Conservation (phyloP, 2,329 filamentous ascomycete genomes). For the Aspergillus nomiae region DNA sequence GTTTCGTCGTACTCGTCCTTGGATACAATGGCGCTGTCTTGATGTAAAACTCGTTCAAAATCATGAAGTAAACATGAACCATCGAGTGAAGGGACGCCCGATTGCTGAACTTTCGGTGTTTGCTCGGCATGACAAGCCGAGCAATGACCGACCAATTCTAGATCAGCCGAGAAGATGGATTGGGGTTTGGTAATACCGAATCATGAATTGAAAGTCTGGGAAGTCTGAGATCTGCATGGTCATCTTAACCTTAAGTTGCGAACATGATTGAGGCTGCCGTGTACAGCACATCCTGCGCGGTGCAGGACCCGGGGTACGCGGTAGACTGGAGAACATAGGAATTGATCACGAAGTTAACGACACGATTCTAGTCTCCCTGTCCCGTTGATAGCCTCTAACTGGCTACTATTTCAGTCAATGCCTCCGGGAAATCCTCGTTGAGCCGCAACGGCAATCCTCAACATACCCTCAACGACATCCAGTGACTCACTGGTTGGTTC, state of each 20-base stretch:
- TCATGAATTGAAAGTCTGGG: background rate
- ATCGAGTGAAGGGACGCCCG: background rate
- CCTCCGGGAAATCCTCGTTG: background rate
- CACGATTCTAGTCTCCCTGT: background rate
- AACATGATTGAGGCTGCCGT: background rate
- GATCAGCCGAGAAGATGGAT: background rate
- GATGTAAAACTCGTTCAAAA: background rate
- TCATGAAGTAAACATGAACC: background rate
- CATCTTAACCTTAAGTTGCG: background rate
- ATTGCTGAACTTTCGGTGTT: background rate
- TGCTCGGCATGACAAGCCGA: background rate
- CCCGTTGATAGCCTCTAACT: background rate
- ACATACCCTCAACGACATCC: background rate
- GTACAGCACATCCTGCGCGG: background rate
- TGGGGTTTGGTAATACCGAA: background rate
- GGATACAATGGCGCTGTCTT: rapidly evolving
- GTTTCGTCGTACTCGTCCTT: background rate
- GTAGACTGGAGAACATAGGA: background rate
- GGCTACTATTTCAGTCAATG: background rate
- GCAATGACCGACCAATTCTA: background rate
- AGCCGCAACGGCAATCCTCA: background rate
- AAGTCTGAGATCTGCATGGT: background rate
- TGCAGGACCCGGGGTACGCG: background rate
- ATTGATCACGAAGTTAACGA: background rate
- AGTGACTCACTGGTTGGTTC: background rate